Percentiles rank a stretch among this genome's conserved stretches.
Conservation (phyloP, 257 asterid genomes). For the Echium plantagineum region DNA sequence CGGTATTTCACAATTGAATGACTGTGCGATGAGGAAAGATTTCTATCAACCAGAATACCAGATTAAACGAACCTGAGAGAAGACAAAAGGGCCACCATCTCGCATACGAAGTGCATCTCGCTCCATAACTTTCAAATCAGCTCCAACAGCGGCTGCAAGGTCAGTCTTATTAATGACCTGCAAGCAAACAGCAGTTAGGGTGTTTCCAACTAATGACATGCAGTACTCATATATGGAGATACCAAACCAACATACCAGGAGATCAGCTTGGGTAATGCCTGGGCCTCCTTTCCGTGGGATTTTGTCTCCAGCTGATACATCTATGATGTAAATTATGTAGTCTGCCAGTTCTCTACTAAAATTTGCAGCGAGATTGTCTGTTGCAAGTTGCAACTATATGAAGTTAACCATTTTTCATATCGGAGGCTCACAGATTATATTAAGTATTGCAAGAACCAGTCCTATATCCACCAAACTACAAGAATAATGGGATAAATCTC, state of each 20-base stretch:
- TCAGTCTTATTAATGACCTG: slow-evolving; percentile 96
- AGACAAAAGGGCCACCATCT: slow-evolving; percentile 92
- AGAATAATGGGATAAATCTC: not conserved
- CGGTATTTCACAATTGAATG: not conserved
- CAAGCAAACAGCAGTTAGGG: slow-evolving; percentile 3
- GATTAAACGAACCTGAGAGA: slow-evolving; percentile 92
- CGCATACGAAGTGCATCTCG: slow-evolving; percentile 94
- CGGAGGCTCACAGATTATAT: not conserved
- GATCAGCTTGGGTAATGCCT: slow-evolving; percentile 95
- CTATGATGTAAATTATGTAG: slow-evolving; percentile 82
- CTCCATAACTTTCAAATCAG: slow-evolving; percentile 85
- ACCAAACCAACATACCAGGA: slow-evolving; percentile 46
- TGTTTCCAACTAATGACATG: not conserved
- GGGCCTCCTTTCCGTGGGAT: slow-evolving; percentile 99
- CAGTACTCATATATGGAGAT: not conserved
- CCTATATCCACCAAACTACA: not conserved
- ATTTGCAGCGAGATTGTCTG: slow-evolving; percentile 91
- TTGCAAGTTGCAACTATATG: slow-evolving; percentile 17
- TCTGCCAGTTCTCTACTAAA: slow-evolving; percentile 96
- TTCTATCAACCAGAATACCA: not conserved
- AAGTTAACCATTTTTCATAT: not conserved
- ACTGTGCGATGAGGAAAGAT: not conserved
- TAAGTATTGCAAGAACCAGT: not conserved
- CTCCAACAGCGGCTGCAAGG: slow-evolving; percentile 82
- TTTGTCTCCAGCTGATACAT: slow-evolving; percentile 90